phyloP scores from a whole-genome alignment of 257 asterid species.

The Cynanchum wilfordii region DNA sequence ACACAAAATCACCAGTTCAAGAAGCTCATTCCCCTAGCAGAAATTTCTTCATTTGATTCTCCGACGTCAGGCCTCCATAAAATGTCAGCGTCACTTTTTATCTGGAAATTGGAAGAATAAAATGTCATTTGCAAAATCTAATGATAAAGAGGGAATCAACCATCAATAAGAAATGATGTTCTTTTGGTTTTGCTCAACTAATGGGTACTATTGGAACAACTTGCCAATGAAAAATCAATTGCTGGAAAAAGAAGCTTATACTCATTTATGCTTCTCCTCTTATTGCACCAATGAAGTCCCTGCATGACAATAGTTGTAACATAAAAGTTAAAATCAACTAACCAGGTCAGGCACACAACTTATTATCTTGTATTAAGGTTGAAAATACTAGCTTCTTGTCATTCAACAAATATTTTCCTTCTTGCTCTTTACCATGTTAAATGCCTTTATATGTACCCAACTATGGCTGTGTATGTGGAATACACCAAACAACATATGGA shows the following conservation, averaged over 20 bases:
- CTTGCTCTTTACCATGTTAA: background rate
- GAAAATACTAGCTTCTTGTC: background rate
- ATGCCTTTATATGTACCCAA: too few species aligned
- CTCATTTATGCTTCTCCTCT: constrained; percentile 77
- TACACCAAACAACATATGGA: too few species aligned
- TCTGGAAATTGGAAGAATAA: constrained; percentile 34
- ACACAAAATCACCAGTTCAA: constrained; percentile 53
- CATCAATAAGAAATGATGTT: too few species aligned
- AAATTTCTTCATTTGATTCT: constrained; percentile 64
- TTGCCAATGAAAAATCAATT: constrained; percentile 86
- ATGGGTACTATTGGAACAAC: constrained; percentile 19
- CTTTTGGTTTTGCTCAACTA: background rate
- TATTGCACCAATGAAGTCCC: constrained; percentile 98
- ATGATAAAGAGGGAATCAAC: background rate
- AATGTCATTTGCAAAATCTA: background rate
- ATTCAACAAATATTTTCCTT: background rate
- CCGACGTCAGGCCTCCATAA: constrained; percentile 65
- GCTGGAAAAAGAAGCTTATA: constrained; percentile 75
- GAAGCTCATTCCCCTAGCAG: constrained; percentile 71
- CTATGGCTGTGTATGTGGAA: background rate
- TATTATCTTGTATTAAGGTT: background rate
- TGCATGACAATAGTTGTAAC: constrained; percentile 30
- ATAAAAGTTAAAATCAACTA: too few species aligned
- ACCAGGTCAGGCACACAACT: background rate
- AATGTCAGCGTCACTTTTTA: constrained; percentile 68